These are phyloP conservation scores for Epichloe brachyelytri DNA, from an alignment of 2,329 filamentous ascomycete genomes.

Conservation along the genomic window DNA sequence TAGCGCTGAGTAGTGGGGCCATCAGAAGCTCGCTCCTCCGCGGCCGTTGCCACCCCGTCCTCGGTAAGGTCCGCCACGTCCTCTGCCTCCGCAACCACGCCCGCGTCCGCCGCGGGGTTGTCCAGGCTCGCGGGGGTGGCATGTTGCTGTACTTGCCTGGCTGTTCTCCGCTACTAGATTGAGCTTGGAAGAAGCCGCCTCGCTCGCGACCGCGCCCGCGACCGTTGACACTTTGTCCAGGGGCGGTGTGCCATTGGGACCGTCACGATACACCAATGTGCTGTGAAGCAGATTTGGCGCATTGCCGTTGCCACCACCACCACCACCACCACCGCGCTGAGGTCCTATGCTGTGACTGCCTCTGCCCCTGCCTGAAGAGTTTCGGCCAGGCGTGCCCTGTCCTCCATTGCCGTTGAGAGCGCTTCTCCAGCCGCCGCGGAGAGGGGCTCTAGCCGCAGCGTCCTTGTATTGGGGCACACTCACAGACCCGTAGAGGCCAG, in stretches of 20 bases:
- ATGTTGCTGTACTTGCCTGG: conserved; percentile 37
- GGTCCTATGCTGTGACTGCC: conserved; percentile 26
- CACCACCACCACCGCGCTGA: conserved; percentile 21
- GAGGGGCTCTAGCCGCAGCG: conserved; percentile 38
- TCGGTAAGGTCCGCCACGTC: conserved; percentile 21
- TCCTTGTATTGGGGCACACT: conserved; percentile 51
- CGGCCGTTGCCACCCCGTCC: conserved; percentile 20
- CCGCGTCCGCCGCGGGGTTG: conserved; percentile 26
- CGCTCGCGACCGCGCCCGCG: conserved; percentile 18
- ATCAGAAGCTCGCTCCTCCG: conserved; percentile 1
- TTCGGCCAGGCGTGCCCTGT: conserved; percentile 21
- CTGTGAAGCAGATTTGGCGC: conserved; percentile 35
- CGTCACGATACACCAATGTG: conserved; percentile 37
- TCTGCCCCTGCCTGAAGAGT: conserved; percentile 22
- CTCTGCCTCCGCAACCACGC: conserved; percentile 26
- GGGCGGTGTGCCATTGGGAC: conserved; percentile 16
- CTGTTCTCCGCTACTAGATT: conserved; percentile 8
- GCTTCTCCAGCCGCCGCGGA: conserved; percentile 45
- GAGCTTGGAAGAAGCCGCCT: conserved; percentile 13
- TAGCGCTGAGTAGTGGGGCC: conserved; percentile 7
- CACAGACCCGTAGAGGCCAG: conserved; percentile 40
- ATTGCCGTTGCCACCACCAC: conserved; percentile 11
- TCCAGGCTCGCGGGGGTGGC: conserved; percentile 46
- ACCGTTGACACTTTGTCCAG: conserved; percentile 17
- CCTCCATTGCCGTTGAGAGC: conserved; percentile 35